Evolutionary conservation across 1,139 yeast species (phyloP).

Genomic region (Suhomyces bokatorum): DNA sequence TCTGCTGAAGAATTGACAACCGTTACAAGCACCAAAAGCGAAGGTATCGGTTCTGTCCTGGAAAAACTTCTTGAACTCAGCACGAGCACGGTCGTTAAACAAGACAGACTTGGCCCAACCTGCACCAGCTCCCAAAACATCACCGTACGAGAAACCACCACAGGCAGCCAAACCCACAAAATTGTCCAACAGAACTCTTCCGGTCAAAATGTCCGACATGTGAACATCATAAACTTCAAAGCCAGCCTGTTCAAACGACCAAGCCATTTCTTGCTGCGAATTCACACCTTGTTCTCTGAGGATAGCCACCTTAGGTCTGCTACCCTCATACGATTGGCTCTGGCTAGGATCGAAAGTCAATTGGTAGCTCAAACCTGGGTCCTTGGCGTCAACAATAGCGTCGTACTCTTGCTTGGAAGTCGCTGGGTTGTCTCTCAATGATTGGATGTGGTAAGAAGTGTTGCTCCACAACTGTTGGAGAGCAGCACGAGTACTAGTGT

Average conservation of each 20-base stretch:
- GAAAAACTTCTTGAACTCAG: slow-evolving; percentile 79
- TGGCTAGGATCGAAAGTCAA: slow-evolving; percentile 55
- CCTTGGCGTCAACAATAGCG: slow-evolving; percentile 70
- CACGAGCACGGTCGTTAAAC: slow-evolving; percentile 74
- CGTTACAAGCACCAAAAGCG: slow-evolving; percentile 99
- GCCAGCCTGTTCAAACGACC: slow-evolving; percentile 94
- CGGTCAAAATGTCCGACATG: slow-evolving; percentile 87
- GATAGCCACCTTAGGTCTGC: slow-evolving; percentile 88
- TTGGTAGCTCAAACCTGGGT: slow-evolving; percentile 88
- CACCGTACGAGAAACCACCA: slow-evolving; percentile 99
- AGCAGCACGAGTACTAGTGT: slow-evolving; percentile 60
- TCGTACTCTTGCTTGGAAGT: slow-evolving; percentile 85
- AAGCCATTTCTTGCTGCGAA: slow-evolving; percentile 98
- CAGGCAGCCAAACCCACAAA: slow-evolving; percentile 97
- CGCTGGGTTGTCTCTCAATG: slow-evolving; percentile 89
- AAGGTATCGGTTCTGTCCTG: slow-evolving; percentile 86
- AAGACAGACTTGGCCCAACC: slow-evolving; percentile 99
- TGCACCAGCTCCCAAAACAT: slow-evolving; percentile 97
- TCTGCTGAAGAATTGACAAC: slow-evolving; percentile 94
- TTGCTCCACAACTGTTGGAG: slow-evolving; percentile 85
- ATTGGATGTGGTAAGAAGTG: slow-evolving; percentile 89
- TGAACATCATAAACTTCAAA: slow-evolving; percentile 92
- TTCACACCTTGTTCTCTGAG: slow-evolving; percentile 98
- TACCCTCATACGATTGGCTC: slow-evolving; percentile 33
- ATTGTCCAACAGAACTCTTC: slow-evolving; percentile 68